Conservation (phyloP, 2,329 filamentous ascomycete species). For the Penicillium brevicompactum region DNA sequence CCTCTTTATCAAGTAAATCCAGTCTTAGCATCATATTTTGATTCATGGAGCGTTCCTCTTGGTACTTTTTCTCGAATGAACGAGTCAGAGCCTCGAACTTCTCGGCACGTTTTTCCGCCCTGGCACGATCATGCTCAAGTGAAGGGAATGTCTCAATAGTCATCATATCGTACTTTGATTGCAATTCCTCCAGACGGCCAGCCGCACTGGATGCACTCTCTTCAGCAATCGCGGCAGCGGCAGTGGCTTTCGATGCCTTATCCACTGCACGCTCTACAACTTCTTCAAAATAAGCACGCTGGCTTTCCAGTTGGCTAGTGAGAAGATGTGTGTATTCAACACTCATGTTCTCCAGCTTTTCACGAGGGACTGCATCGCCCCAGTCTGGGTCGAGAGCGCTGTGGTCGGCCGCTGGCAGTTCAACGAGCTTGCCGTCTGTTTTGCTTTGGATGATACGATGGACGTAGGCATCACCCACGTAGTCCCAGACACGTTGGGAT, state of each 20-base stretch:
- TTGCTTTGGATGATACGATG: slow-evolving; percentile 94
- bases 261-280: slow-evolving; percentile 85
- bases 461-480: slow-evolving; percentile 92
- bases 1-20: slow-evolving; percentile 64
- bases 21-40: slow-evolving; percentile 79
- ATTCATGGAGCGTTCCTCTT: slow-evolving; percentile 84
- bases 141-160: slow-evolving; percentile 61
- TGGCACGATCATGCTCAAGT: slow-evolving; percentile 72
- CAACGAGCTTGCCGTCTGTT: slow-evolving; percentile 86
- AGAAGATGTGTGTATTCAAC: slow-evolving; percentile 94
- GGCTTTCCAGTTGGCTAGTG: slow-evolving; percentile 88
- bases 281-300: slow-evolving; percentile 92
- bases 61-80: slow-evolving; percentile 71
- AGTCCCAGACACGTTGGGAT: slow-evolving; percentile 97
- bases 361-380: slow-evolving; percentile 51
- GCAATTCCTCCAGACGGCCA: slow-evolving; percentile 58
- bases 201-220: slow-evolving; percentile 66
- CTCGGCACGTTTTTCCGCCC: slow-evolving; percentile 67
- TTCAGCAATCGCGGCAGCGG: slow-evolving; percentile 55
- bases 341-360: slow-evolving; percentile 76
- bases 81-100: slow-evolving; percentile 77
- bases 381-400: slow-evolving; percentile 46
- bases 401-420: slow-evolving; percentile 68
- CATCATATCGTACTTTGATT: slow-evolving; percentile 57
- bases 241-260: slow-evolving; percentile 76